phyloP scores from a whole-genome alignment of 768 basidiomycete species.

The Mycena albidolilacea region DNA sequence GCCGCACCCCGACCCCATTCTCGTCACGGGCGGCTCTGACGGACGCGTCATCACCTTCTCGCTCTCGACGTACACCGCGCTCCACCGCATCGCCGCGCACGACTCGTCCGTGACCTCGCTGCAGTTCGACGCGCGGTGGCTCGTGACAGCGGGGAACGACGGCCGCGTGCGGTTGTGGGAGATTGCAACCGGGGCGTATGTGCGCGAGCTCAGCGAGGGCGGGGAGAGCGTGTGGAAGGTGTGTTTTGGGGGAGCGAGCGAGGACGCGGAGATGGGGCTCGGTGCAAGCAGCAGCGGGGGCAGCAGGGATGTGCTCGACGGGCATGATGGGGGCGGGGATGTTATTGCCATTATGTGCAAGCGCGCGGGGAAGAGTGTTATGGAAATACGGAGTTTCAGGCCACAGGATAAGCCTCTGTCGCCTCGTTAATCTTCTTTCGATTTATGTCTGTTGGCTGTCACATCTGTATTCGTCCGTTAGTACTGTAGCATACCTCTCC shows the following conservation, averaged over 20 bases:
- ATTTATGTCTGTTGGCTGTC: not conserved
- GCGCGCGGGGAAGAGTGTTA: conserved; percentile 84
- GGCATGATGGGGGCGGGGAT: conserved; percentile 67
- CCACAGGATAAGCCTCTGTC: conserved; percentile 51
- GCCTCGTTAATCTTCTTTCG: not conserved
- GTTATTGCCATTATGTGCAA: conserved; percentile 88
- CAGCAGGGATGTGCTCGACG: conserved; percentile 58
- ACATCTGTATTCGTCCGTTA: conserved; percentile 11
- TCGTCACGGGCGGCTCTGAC: conserved; percentile 84
- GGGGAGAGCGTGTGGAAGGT: conserved; percentile 94
- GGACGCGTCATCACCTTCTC: conserved; percentile 86
- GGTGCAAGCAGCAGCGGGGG: not conserved
- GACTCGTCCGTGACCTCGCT: conserved; percentile 89
- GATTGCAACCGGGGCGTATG: conserved; percentile 72
- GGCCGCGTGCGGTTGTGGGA: conserved; percentile 86
- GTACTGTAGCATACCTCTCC: conserved; percentile 23
- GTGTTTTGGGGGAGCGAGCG: conserved; percentile 64
- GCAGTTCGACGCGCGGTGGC: conserved; percentile 87
- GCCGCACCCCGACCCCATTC: conserved; percentile 81
- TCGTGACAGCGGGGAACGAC: conserved; percentile 90
- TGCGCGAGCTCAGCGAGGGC: conserved; percentile 83
- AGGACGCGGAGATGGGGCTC: conserved; percentile 34
- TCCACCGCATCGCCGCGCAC: conserved; percentile 88
- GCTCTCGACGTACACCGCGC: conserved; percentile 57
- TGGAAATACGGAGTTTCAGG: conserved; percentile 89